Base-by-base conservation (phyloP, 306 rosid species). In the Spatholobus suberectus region DNA sequence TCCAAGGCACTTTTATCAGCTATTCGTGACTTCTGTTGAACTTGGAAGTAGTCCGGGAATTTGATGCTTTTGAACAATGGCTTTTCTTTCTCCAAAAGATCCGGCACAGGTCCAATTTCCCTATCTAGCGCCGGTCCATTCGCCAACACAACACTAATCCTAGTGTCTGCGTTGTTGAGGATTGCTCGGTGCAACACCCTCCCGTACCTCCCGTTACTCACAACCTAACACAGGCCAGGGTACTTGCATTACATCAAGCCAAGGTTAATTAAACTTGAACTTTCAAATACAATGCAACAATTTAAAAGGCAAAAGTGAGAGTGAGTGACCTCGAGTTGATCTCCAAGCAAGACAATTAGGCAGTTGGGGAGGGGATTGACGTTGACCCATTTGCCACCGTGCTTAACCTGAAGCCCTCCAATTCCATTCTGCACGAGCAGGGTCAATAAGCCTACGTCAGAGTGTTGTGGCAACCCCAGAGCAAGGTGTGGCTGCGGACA, bases 401-500 rank as follows among this genome's bases (percentile, higher is more conserved):
- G 92, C 52, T 82, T 89, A 17, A 89, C 83, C 83, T 92, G 97
- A 62, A 92, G 93, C 10, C 97, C 97, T 62, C 82, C 86, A 21
- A 92, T 67, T 21, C 87, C 94, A 80, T 92, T 92, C 5, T 90
- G 90, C 0, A 40, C 68, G 29, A 90, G 86, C 0, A 89, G 67
- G 52, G 97, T 89, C 5, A 90, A 17, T 13, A 90, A 75, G 73
- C 87, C 93, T 8, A 85, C 86, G 71, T 92, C 97, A 0, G 92
- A 86, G 81, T 92, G 94, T 14, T 92, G 79, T 0, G 94, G 94
- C 86, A 92, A 0, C 0, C 97, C 97, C 46, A 87, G 23, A 75
- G 93, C 93, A 59, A 86, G 86, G 24, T 88, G 87, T 18, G 97
- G 97, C 68, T 90, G 87, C 8, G 97, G 94, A 75, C 94, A 92